These are phyloP conservation scores for Trametes coccinea DNA, from an alignment of 768 basidiomycete genomes.

Conservation along the genomic window DNA sequence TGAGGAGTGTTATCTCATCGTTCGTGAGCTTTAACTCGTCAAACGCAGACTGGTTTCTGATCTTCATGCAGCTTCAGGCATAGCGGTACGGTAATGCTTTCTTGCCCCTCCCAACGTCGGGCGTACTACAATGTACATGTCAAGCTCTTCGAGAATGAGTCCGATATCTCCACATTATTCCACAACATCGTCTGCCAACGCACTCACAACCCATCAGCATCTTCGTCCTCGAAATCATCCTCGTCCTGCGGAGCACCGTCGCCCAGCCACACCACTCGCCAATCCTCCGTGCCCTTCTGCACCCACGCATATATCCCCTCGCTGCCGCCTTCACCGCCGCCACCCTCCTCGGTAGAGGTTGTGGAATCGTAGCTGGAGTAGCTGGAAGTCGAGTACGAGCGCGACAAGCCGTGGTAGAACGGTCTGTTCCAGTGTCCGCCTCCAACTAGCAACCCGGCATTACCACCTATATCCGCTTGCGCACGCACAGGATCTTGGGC, in stretches of 20 bases:
- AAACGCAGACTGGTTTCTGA: too few relatives aligned
- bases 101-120: too few relatives aligned
- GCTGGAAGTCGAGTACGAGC: conserved; percentile 48
- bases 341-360: conserved; percentile 52
- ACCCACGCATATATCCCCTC: conserved; percentile 81
- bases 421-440: conserved; percentile 52
- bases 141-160: too few relatives aligned
- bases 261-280: conserved; percentile 82
- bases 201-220: not conserved
- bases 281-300: conserved; percentile 71
- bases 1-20: too few relatives aligned
- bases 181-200: not conserved
- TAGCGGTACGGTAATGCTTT: too few relatives aligned
- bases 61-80: too few relatives aligned
- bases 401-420: conserved; percentile 38
- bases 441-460: conserved; percentile 54
- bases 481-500: conserved; percentile 51
- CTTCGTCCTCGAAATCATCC: conserved; percentile 35
- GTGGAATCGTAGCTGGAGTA: conserved; percentile 42
- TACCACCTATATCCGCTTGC: conserved; percentile 68
- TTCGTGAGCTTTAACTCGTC: too few relatives aligned
- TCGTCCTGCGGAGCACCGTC: conserved; percentile 43
- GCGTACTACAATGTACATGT: too few relatives aligned
- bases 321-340: conserved; percentile 45
- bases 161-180: not conserved